phyloP scores from a whole-genome alignment of 2,329 filamentous ascomycete species.

The Talaromyces sp. region DNA sequence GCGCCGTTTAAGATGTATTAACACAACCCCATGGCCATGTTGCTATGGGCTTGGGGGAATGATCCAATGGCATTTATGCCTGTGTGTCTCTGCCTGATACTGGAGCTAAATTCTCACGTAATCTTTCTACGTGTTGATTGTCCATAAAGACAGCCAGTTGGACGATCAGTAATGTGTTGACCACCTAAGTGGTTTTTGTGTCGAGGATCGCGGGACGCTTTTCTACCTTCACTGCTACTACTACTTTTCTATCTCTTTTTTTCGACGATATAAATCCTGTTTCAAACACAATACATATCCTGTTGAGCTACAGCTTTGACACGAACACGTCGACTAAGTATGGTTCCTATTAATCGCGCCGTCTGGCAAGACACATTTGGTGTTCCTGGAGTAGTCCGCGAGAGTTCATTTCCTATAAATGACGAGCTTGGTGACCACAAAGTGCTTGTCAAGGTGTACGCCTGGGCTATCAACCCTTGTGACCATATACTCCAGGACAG shows the following conservation, averaged over 20 bases:
- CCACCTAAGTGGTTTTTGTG: too few relatives aligned
- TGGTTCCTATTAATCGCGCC: background rate
- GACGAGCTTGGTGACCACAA: background rate
- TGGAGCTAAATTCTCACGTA: background rate
- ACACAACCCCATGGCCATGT: background rate
- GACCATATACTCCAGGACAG: background rate
- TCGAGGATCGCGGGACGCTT: too few relatives aligned
- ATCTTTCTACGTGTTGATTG: background rate
- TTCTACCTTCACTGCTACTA: too few relatives aligned
- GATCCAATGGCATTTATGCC: background rate
- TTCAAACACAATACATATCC: background rate
- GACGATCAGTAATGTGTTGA: background rate
- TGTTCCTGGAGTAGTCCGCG: background rate
- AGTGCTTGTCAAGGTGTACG: background rate
- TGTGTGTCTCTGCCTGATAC: background rate
- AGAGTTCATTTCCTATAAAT: background rate
- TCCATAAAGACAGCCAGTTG: background rate
- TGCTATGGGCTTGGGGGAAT: background rate
- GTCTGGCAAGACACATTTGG: background rate
- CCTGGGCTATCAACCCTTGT: background rate
- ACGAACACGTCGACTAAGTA: background rate
- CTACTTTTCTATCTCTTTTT: background rate
- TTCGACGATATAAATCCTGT: background rate
- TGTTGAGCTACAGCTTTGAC: background rate
- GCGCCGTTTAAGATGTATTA: background rate